Percentiles rank a stretch among this genome's conserved stretches.
Evolutionary conservation across 148 eudicot genomes (phyloP).

Genomic region (Pouteria glomerata): DNA sequence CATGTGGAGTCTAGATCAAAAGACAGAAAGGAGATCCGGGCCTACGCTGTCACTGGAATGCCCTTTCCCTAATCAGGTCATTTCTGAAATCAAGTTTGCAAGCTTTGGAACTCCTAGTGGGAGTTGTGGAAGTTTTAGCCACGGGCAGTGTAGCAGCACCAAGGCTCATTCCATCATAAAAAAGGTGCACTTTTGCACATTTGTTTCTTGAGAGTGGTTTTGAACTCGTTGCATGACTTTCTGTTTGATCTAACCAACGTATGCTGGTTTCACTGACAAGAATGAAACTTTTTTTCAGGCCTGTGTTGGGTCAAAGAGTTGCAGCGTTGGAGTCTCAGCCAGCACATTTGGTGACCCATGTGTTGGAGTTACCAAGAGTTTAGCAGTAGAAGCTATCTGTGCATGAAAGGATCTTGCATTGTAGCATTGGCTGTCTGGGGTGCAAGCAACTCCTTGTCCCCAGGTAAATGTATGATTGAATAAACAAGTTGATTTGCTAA

Average conservation of each 20-base stretch:
- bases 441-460: slow-evolving; percentile 15
- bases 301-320: slow-evolving; percentile 58
- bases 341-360: slow-evolving; percentile 70
- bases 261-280: not conserved
- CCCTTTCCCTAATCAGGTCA: slow-evolving; percentile 63
- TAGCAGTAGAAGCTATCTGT: slow-evolving; percentile 76
- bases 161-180: slow-evolving; percentile 52
- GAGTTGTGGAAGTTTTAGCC: slow-evolving; percentile 67
- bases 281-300: slow-evolving; percentile 39
- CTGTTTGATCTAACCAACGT: not conserved
- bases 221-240: not conserved
- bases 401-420: slow-evolving; percentile 15
- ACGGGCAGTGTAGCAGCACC: slow-evolving; percentile 66
- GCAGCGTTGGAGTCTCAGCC: slow-evolving; percentile 50
- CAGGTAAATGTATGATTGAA: not conserved
- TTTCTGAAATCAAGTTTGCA: slow-evolving; percentile 79
- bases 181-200: slow-evolving; percentile 34
- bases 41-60: slow-evolving; percentile 60
- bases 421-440: not conserved
- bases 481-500: not conserved
- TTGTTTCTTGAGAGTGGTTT: not conserved
- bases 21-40: slow-evolving; percentile 28
- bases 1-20: slow-evolving; percentile 42
- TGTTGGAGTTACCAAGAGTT: slow-evolving; percentile 49
- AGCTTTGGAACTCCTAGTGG: slow-evolving; percentile 93